Evolutionary conservation across 768 basidiomycete species (phyloP), one percentile per base, ranked within the genome.

Genomic region (Trametes cinnabarina): DNA sequence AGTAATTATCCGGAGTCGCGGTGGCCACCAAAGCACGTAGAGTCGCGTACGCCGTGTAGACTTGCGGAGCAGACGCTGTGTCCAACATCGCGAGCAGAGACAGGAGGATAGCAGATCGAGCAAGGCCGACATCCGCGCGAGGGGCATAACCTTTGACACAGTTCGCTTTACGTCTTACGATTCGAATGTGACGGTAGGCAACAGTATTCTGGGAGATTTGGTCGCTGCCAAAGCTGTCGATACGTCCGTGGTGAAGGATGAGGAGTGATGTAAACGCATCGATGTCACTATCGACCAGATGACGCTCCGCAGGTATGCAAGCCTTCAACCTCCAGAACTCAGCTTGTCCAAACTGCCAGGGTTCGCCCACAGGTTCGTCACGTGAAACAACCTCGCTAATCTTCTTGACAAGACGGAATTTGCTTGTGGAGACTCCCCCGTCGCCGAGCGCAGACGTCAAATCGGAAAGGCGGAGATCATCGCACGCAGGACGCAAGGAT

Each of bases 281-380:
- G 17, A 88, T 76, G 66, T 93, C 90, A 32, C 83, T 84, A 35
- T 80, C 79, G 47, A 83, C 81, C n/a, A 92, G 72, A 26, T 78
- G 72, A 1, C 76, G 71, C 5, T 65, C 61, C 1, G 77, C 52
- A 5, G 90, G 90, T 41, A 94, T 87, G 65, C 81, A 87, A 22
- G 85, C 83, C 67, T 92, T 93, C 67, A 96, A 73, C 37, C 84
- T 81, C 94, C 94, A 97, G 69, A 95, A 94, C 62, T 88, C 85
- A 9, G 75, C 75, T 51, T 74, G 73, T 0, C 82, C 74, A 54
- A 90, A 90, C 26, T 76, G 74, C 7, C 70, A 68, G 52, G 73
- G 70, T 14, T 74, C 69, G 7, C 49, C 51, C 15, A 28, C 23
- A 4, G 30, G 28, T 4, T 71, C 68, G 10, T 17, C 54, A 14